Base-by-base conservation (phyloP, 192 early-diverging fungal species). In the Backusella tuberculispora region DNA sequence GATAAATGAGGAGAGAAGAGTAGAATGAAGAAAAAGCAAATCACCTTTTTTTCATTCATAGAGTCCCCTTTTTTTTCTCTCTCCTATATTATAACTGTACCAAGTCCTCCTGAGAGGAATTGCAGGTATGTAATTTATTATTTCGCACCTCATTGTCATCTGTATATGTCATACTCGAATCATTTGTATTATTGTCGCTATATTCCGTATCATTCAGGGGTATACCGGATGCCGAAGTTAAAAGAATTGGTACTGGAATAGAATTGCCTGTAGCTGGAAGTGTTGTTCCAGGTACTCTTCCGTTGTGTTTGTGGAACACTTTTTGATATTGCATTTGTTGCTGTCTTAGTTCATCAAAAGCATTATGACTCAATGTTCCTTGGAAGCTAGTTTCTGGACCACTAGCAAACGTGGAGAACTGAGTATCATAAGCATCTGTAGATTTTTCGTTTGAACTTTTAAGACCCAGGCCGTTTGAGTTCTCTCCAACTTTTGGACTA, bases 291-390 rank as follows among this genome's bases (percentile, higher is more conserved):
- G 53, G 21, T 9, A 60, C 24, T 26, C 34, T 67, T 67, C 41
- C 41, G 41, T 60, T 60, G 12, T 60, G 53, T 10, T 60, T 60
- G 12, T 60, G 53, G 53, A 60, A 60, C 4, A 60, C 53, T 12
- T 8, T 60, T 60, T 60, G 53, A 60, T 60, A 60, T 60, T 60
- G 53, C 53, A 60, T 60, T 13, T 67, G 43, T 24, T 75, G 74
- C 15, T 75, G 74, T 40, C 66, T 53, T 8, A 75, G 37, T 42
- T 75, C 64, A 37, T 38, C 48, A 56, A 68, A 75, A 19, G 74
- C 65, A 42, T 75, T 75, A 17, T 50, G 47, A 6, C 65, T 75
- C 21, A 75, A 38, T 6, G 74, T 75, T 41, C 65, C 65, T 38
- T 44, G 42, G 29, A 50, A 75, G 40, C 74, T 68, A 53, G 41